Conservation (phyloP, 768 basidiomycete genomes). For the Suillus variegatus region DNA sequence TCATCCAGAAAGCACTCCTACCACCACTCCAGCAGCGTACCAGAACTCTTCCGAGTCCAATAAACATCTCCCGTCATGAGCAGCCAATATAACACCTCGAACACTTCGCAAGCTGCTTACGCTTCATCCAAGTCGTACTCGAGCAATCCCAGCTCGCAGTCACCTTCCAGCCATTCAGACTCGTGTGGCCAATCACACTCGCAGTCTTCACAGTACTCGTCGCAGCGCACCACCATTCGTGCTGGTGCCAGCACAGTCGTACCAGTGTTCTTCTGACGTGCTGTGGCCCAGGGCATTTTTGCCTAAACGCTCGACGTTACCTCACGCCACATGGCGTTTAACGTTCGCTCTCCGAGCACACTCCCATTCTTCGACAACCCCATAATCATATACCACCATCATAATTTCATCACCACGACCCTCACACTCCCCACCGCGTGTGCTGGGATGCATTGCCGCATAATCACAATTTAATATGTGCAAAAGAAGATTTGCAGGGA, state of each 20-base stretch:
- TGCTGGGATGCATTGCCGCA: not conserved
- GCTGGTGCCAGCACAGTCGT: slow-evolving; percentile 51
- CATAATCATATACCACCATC: not conserved
- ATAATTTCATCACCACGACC: not conserved
- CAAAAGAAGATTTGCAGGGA: not conserved
- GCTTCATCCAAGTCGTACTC: slow-evolving; percentile 24
- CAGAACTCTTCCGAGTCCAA: slow-evolving; percentile 4
- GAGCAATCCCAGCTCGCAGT: slow-evolving; percentile 17
- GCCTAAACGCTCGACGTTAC: not conserved
- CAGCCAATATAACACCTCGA: slow-evolving; percentile 25
- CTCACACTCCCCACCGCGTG: not conserved
- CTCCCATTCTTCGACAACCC: not conserved
- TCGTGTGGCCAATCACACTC: slow-evolving; percentile 23
- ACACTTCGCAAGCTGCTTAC: slow-evolving; percentile 15
- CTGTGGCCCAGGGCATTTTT: not conserved
- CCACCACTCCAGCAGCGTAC: not conserved
- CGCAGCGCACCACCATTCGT: slow-evolving; percentile 42
- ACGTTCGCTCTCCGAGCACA: not conserved
- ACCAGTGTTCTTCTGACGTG: slow-evolving; percentile 58
- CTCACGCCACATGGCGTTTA: not conserved
- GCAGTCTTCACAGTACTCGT: slow-evolving; percentile 25
- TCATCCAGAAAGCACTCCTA: slow-evolving; percentile 10
- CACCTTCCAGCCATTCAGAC: slow-evolving; percentile 22
- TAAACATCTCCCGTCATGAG: slow-evolving; percentile 22
- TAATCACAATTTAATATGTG: slow-evolving; percentile 3